Evolutionary conservation across 805 yeast species (phyloP).

Genomic region (Lachancea sp.): DNA sequence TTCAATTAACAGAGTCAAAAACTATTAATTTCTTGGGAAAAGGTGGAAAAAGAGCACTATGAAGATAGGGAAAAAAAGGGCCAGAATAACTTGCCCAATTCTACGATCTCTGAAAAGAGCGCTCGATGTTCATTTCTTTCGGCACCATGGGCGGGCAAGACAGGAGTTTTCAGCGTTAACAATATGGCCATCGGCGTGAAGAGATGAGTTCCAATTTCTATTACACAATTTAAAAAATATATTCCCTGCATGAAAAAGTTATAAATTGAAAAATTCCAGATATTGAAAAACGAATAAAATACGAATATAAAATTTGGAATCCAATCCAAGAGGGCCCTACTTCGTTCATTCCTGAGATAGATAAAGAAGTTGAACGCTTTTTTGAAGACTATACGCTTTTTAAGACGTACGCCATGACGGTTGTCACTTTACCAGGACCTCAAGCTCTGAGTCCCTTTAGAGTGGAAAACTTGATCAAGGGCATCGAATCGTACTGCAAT

Average conservation of each 20-base stretch:
- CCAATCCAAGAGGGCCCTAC: background rate
- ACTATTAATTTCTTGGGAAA: too few relatives aligned
- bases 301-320: background rate
- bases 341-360: background rate
- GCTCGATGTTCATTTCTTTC: too few relatives aligned
- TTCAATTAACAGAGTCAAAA: too few relatives aligned
- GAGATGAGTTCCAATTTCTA: too few relatives aligned
- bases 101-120: too few relatives aligned
- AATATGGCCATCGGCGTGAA: too few relatives aligned
- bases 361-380: background rate
- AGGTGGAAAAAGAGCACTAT: too few relatives aligned
- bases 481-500: conserved; percentile 65
- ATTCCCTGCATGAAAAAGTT: background rate
- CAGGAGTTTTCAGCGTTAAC: too few relatives aligned
- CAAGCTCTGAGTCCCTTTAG: conserved; percentile 84
- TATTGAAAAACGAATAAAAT: background rate
- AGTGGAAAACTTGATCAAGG: conserved; percentile 62
- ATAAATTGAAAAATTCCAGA: background rate
- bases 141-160: too few relatives aligned
- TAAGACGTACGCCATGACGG: conserved; percentile 28
- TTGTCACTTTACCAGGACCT: conserved; percentile 75
- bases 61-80: too few relatives aligned
- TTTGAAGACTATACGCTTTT: background rate
- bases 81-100: too few relatives aligned
- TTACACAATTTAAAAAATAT: background rate